Percentiles rank a stretch among this genome's conserved stretches.
These are phyloP conservation scores for Cladochytrium replicatum DNA, from an alignment of 192 early-diverging fungal species.

Conservation along the genomic window DNA sequence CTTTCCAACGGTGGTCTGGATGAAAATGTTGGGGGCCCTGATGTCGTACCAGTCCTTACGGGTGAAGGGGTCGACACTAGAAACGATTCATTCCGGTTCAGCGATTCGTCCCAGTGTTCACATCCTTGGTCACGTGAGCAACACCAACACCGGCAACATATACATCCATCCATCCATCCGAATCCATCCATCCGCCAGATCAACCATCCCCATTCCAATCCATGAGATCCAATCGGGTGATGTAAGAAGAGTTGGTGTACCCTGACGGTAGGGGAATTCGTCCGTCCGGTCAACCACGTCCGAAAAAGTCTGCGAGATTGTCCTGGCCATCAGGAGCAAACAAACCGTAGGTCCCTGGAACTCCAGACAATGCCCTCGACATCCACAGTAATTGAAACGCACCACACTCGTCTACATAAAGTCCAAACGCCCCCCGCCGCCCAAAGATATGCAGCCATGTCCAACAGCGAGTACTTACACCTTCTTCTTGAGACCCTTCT, in stretches of 20 bases:
- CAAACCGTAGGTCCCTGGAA: no score
- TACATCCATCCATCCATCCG: constrained; percentile 31
- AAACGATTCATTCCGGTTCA: not conserved
- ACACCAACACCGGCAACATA: constrained; percentile 3
- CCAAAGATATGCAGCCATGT: not conserved
- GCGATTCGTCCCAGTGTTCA: constrained; percentile 3
- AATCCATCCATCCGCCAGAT: constrained; percentile 12
- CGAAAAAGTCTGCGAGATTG: no score
- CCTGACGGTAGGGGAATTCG: no score
- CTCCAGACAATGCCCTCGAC: not conserved
- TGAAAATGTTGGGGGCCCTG: constrained; percentile 96
- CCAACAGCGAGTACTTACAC: constrained; percentile 58
- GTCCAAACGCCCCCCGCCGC: not conserved
- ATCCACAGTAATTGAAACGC: constrained; percentile 1
- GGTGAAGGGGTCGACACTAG: constrained; percentile 96
- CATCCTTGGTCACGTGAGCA: not conserved
- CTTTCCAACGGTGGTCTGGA: constrained; percentile 91
- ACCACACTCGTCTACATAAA: constrained; percentile 1
- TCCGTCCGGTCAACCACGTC: no score
- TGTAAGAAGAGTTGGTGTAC: not conserved
- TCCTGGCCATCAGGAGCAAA: no score
- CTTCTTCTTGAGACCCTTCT: constrained; percentile 99
- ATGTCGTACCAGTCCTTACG: constrained; percentile 99
- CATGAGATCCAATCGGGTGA: not conserved
- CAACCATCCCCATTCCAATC: not conserved